Evolutionary conservation across 2,329 filamentous ascomycete species (phyloP).

Genomic region (Neopestalotiopsis rosae): DNA sequence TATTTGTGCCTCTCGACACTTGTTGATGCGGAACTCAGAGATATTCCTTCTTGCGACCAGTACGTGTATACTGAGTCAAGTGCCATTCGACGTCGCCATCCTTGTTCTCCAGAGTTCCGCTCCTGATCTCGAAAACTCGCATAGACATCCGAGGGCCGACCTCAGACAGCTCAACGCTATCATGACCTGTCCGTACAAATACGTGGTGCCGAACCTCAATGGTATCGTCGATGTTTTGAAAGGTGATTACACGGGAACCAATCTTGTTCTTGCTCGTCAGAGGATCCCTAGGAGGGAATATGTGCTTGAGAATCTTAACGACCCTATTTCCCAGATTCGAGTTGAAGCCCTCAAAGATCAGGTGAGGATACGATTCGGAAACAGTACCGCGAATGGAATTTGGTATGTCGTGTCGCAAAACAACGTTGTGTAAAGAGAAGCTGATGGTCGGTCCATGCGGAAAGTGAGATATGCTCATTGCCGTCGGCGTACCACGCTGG

Average conservation of each 20-base stretch:
- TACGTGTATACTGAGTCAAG: constrained; percentile 92
- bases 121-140: constrained; percentile 90
- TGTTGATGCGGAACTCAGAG: constrained; percentile 57
- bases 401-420: constrained; percentile 90
- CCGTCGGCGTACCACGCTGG: constrained; percentile 76
- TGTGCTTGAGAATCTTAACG: constrained; percentile 88
- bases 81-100: constrained; percentile 97
- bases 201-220: constrained; percentile 94
- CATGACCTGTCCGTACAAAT: constrained; percentile 90
- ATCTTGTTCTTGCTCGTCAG: constrained; percentile 75
- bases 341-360: constrained; percentile 79
- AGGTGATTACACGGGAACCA: constrained; percentile 88
- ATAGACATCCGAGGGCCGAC: constrained; percentile 98
- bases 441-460: constrained; percentile 82
- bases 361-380: constrained; percentile 88
- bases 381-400: constrained; percentile 87
- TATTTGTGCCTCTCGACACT: background rate
- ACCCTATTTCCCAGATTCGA: constrained; percentile 59
- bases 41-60: constrained; percentile 94
- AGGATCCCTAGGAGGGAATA: constrained; percentile 88
- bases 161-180: constrained; percentile 87
- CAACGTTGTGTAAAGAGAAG: constrained; percentile 91
- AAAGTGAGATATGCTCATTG: constrained; percentile 79
- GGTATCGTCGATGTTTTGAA: constrained; percentile 89
- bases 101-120: constrained; percentile 90